Conservation (phyloP, 1,284 basidiomycete species). For the Quambalaria eucalypti region DNA sequence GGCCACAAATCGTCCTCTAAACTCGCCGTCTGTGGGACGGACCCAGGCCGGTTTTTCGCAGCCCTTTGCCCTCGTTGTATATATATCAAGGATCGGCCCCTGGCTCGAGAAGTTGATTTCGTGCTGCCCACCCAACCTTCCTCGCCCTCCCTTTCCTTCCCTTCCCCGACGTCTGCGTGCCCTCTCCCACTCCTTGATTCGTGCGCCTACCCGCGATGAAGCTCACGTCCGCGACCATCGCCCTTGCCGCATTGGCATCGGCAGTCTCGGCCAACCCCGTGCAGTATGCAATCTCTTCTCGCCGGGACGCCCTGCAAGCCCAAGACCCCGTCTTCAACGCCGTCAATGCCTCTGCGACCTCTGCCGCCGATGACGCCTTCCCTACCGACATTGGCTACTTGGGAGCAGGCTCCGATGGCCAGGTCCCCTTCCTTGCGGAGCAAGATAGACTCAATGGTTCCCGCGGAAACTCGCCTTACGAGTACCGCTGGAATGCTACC, state of each 20-base stretch:
- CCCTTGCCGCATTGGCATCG: background rate
- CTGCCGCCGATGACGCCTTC: slow-evolving; percentile 12
- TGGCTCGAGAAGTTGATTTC: no score
- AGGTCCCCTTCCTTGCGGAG: slow-evolving; percentile 31
- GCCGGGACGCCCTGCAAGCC: no score
- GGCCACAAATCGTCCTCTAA: no score
- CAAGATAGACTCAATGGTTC: slow-evolving; percentile 20
- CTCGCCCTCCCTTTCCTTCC: background rate
- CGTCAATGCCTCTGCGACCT: background rate
- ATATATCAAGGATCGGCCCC: no score
- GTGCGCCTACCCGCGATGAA: background rate
- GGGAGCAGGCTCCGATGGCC: slow-evolving; percentile 18
- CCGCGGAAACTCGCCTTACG: slow-evolving; percentile 11
- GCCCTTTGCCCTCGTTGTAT: no score
- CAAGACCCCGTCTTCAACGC: no score
- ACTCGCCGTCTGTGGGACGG: no score
- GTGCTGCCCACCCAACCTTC: background rate
- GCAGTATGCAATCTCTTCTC: no score
- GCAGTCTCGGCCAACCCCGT: no score
- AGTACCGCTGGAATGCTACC: slow-evolving; percentile 19
- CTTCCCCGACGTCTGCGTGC: background rate
- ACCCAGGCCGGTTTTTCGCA: no score
- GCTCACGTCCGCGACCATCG: background rate
- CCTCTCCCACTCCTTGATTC: background rate
- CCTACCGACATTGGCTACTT: slow-evolving; percentile 39